These are phyloP conservation scores for Lecanoromycetidae sp. DNA, from an alignment of 2,329 filamentous ascomycete species.

Conservation along the genomic window DNA sequence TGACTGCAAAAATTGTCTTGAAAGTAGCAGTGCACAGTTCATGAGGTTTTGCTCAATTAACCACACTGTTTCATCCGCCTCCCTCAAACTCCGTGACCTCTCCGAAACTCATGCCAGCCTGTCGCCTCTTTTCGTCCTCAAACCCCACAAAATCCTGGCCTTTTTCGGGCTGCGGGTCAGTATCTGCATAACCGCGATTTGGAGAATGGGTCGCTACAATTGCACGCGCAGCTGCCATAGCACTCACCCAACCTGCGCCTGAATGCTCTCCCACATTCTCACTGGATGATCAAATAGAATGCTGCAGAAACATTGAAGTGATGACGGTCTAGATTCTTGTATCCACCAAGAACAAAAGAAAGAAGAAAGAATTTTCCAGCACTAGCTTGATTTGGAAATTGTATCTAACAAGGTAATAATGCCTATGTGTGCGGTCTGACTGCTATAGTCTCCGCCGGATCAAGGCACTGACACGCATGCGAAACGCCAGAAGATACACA, in stretches of 20 bases:
- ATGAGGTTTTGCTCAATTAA: no score
- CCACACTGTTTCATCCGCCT: no score
- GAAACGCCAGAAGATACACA: neutral
- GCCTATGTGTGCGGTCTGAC: neutral
- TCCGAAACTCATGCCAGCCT: neutral
- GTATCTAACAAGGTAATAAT: no score
- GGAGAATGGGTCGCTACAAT: conserved; percentile 4
- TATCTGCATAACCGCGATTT: neutral
- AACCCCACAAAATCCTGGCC: neutral
- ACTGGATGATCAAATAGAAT: no score
- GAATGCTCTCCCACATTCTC: no score
- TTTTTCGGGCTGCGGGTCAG: neutral
- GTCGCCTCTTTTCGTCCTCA: neutral
- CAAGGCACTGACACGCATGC: neutral
- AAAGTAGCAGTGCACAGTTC: no score
- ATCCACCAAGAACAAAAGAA: no score
- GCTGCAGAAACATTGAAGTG: neutral
- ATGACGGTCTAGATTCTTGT: no score
- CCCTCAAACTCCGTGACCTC: no score
- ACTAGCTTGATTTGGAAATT: no score
- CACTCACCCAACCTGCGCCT: neutral
- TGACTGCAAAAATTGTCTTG: no score
- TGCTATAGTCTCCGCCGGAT: neutral
- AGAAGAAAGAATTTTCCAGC: no score
- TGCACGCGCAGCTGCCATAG: conserved; percentile 4